phyloP scores from a whole-genome alignment of 2,329 filamentous ascomycete species.

The Drechmeria coniospora region DNA sequence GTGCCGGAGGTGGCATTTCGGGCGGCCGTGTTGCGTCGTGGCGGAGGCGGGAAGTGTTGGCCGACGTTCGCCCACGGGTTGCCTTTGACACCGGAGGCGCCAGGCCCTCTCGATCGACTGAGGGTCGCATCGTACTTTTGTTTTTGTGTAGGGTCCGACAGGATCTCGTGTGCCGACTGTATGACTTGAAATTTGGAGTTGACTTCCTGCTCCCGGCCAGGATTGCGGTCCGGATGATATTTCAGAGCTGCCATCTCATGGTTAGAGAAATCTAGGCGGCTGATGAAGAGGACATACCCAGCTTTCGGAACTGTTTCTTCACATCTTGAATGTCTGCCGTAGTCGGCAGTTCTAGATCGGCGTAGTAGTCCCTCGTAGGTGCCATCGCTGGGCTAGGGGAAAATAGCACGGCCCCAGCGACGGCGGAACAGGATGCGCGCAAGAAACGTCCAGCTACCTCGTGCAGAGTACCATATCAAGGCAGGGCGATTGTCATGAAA shows the following conservation, averaged over 20 bases:
- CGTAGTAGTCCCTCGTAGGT: slow-evolving; percentile 61
- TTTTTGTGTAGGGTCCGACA: slow-evolving; percentile 34
- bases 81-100: slow-evolving; percentile 38
- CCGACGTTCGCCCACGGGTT: slow-evolving; percentile 40
- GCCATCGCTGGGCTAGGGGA: no score
- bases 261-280: slow-evolving; percentile 5
- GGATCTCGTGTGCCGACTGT: slow-evolving; percentile 69
- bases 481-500: no score
- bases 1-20: slow-evolving; percentile 19
- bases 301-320: slow-evolving; percentile 73
- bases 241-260: slow-evolving; percentile 46
- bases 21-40: slow-evolving; percentile 21
- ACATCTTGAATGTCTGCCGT: slow-evolving; percentile 59
- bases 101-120: slow-evolving; percentile 20
- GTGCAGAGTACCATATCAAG: no score
- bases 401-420: no score
- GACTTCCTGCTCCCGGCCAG: slow-evolving; percentile 63
- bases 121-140: slow-evolving; percentile 37
- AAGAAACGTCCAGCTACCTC: no score
- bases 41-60: slow-evolving; percentile 35
- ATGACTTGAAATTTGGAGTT: slow-evolving; percentile 76
- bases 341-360: slow-evolving; percentile 57
- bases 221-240: slow-evolving; percentile 82
- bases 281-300: slow-evolving; percentile 39
- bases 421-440: no score